Conservation (phyloP, 2,329 filamentous ascomycete genomes). For the Hypoxylon sp. region DNA sequence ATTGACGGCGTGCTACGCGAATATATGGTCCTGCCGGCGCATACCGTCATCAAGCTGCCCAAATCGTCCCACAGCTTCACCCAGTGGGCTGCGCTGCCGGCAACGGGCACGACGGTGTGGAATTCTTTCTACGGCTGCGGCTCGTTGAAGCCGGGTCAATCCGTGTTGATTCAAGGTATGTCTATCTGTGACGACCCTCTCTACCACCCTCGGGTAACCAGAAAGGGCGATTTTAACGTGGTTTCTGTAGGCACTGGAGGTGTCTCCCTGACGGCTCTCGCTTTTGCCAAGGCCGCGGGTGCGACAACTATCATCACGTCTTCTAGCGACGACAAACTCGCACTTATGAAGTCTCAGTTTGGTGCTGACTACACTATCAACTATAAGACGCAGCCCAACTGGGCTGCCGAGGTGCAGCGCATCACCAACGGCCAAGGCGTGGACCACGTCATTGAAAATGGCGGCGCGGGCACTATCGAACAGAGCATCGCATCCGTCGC, state of each 20-base stretch:
- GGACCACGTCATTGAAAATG: slow-evolving; percentile 51
- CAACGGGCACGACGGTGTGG: slow-evolving; percentile 58
- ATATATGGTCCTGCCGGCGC: slow-evolving; percentile 52
- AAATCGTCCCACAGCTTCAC: slow-evolving; percentile 39
- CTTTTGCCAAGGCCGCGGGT: slow-evolving; percentile 56
- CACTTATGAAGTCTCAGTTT: slow-evolving; percentile 44
- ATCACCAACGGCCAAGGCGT: slow-evolving; percentile 55
- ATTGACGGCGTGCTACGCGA: slow-evolving; percentile 52
- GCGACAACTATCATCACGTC: slow-evolving; percentile 60
- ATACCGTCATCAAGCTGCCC: slow-evolving; percentile 51
- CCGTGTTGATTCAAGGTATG: slow-evolving; percentile 48
- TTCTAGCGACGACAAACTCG: slow-evolving; percentile 58
- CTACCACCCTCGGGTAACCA: neutral
- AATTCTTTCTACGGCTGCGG: slow-evolving; percentile 55
- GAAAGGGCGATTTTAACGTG: neutral
- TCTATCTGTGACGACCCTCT: neutral
- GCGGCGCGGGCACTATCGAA: slow-evolving; percentile 51
- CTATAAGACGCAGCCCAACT: slow-evolving; percentile 55
- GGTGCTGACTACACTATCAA: slow-evolving; percentile 58
- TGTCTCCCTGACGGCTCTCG: slow-evolving; percentile 54
- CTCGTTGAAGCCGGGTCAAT: slow-evolving; percentile 51
- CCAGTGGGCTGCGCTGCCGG: slow-evolving; percentile 51
- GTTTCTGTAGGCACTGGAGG: slow-evolving; percentile 53
- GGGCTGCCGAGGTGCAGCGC: slow-evolving; percentile 54
- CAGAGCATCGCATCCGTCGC: slow-evolving; percentile 56